phyloP scores from a whole-genome alignment of 208 protist species.

The Tritrichomonas foetus region DNA sequence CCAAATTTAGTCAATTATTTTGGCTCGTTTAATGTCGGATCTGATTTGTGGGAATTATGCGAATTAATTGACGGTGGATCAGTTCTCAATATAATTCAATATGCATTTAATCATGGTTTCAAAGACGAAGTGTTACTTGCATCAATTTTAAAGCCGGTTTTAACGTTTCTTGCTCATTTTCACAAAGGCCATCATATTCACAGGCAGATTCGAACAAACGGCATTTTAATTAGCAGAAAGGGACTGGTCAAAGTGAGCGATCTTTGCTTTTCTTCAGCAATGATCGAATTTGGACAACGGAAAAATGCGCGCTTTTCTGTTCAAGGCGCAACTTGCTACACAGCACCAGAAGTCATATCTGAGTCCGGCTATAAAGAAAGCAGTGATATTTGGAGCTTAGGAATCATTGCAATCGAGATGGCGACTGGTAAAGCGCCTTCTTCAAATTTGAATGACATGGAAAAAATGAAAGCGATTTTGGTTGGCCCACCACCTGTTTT shows the following conservation, averaged over 20 bases:
- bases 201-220: conserved; percentile 50
- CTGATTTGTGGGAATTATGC: background rate
- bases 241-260: conserved; percentile 54
- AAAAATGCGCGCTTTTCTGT: conserved; percentile 47
- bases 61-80: background rate
- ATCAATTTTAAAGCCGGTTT: conserved; percentile 46
- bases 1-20: conserved; percentile 1
- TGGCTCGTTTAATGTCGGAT: background rate
- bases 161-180: conserved; percentile 45
- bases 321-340: background rate
- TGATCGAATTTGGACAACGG: conserved; percentile 40
- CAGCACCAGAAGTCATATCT: conserved; percentile 54
- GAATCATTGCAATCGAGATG: conserved; percentile 62
- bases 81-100: background rate
- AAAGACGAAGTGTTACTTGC: conserved; percentile 44
- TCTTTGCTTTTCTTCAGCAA: conserved; percentile 49
- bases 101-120: background rate
- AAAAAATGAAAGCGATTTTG: background rate
- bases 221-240: conserved; percentile 45
- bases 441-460: background rate
- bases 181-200: conserved; percentile 49
- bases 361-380: conserved; percentile 54
- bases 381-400: conserved; percentile 63
- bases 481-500: background rate
- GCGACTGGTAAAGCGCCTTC: conserved; percentile 53